Conservation (phyloP, 129 eudicot species). For the Escallonia rubra region DNA sequence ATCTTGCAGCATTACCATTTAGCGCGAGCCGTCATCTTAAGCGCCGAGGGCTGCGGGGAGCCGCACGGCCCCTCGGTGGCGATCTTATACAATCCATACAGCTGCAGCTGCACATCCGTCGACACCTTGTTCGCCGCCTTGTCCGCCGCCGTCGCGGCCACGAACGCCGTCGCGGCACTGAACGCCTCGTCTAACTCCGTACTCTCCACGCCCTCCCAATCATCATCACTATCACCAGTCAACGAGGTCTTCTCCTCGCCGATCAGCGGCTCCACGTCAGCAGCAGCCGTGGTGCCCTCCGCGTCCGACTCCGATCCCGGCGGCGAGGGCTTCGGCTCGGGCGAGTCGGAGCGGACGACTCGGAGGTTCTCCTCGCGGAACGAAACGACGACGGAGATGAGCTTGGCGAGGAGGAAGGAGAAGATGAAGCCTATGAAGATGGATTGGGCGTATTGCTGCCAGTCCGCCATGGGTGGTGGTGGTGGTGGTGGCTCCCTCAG, state of each 20-base stretch:
- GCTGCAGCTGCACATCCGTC: constrained; percentile 79
- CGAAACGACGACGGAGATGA: constrained; percentile 70
- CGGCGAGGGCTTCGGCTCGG: constrained; percentile 7
- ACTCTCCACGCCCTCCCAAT: constrained; percentile 99
- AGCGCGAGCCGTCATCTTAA: constrained; percentile 92
- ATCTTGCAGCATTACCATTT: constrained; percentile 57
- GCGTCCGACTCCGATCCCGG: constrained; percentile 8
- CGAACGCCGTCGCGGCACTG: constrained; percentile 95
- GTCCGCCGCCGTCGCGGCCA: constrained; percentile 90
- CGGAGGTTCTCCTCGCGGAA: constrained; percentile 81
- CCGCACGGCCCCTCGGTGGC: constrained; percentile 96
- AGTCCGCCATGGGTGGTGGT: constrained; percentile 47
- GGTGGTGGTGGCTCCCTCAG: too few relatives aligned
- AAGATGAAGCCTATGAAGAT: constrained; percentile 65
- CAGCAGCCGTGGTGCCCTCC: constrained; percentile 38
- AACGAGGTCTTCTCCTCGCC: constrained; percentile 11
- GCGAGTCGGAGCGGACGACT: constrained; percentile 39
- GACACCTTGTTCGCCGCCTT: constrained; percentile 50
- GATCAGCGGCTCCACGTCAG: constrained; percentile 33
- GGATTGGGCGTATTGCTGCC: constrained; percentile 70
- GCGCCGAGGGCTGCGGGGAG: constrained; percentile 72
- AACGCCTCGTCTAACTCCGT: constrained; percentile 88
- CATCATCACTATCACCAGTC: constrained; percentile 56
- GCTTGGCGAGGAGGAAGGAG: constrained; percentile 79
- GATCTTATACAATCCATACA: constrained; percentile 83